Base-by-base conservation (phyloP, 176 grass and related monocot species). In the Oryza nivara region DNA sequence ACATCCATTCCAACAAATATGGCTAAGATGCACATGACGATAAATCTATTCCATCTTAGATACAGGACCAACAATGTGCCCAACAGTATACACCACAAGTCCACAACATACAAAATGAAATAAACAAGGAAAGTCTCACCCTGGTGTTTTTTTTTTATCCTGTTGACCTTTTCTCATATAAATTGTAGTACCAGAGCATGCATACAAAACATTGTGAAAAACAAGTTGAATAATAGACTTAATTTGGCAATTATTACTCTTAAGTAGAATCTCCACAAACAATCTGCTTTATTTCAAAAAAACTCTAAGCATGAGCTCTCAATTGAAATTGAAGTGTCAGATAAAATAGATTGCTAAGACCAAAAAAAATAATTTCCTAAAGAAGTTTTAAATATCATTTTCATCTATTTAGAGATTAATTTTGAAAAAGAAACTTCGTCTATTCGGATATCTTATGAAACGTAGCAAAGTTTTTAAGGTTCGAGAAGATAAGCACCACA, bases 261-360 rank as follows among this genome's bases (percentile, higher is more conserved):
- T 70, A 14, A 60, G 34, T 35, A 20, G 46, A 67, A 48, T 48
- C 52, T 32, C 46, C 14, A 3, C 22, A 4, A 65, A 45, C 15
- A 65, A 52, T 45, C 45, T 73, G 43, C 35, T 78, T 15, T 85
- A 38, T 61, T 84, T 75, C 61, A 89, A 74, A 19, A 28, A 84
- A 80, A 48, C n/a, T 43, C 12, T 74, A 34, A 6, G 49, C 3
- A 36, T 44, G 40, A 69, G 47, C 11, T 80, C 20, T 14, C 7
- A 16, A 32, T 9, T 48, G 22, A 88, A 88, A 9, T 63, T 76
- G 40, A 75, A 76, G 46, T 38, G 20, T 60, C 12, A 71, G 54
- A 60, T 35, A 43, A 11, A 26, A n/a, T 17, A 58, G 13, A 26
- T 60, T 58, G 30, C 49, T 23, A 46, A 3, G 28, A 81, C 35